A percentile compares a stretch with the other conserved stretches of the same genome.
Evolutionary conservation across 345 rosid species (phyloP).

Genomic region (Cardiospermum halicacabum): DNA sequence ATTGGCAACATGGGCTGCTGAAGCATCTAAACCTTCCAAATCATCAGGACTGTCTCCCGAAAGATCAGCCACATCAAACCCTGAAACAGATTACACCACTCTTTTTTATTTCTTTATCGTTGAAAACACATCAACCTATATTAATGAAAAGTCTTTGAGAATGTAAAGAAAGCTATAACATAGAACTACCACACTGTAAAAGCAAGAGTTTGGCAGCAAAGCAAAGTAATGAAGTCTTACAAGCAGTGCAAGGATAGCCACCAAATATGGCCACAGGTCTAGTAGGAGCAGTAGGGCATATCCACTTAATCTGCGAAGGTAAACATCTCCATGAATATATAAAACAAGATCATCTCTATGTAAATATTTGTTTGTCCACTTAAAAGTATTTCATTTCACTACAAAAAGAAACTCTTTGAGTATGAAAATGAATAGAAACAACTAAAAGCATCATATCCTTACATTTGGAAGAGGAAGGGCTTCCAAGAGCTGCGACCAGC

Average conservation of each 20-base stretch:
- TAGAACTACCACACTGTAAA: no score
- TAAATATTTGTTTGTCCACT: no score
- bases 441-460: slow-evolving; percentile 19
- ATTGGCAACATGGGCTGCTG: slow-evolving; percentile 76
- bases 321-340: slow-evolving; percentile 5
- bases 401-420: slow-evolving; percentile 7
- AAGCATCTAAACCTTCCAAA: slow-evolving; percentile 69
- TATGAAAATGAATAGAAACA: slow-evolving; percentile 12
- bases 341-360: neutral
- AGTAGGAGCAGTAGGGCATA: slow-evolving; percentile 84
- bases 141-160: no score
- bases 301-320: slow-evolving; percentile 67
- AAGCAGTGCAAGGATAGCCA: slow-evolving; percentile 76
- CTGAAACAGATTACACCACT: slow-evolving; percentile 26
- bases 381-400: neutral
- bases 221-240: slow-evolving; percentile 37
- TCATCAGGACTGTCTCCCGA: slow-evolving; percentile 69
- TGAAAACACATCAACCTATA: neutral
- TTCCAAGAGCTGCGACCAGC: slow-evolving; percentile 69
- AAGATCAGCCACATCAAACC: slow-evolving; percentile 68
- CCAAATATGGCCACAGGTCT: slow-evolving; percentile 62
- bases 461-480: slow-evolving; percentile 67
- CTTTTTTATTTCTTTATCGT: slow-evolving; percentile 5
- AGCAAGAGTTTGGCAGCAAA: no score
- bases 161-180: no score